A percentile compares a stretch with the other conserved stretches of the same genome.
phyloP scores from a whole-genome alignment of 768 basidiomycete genomes.

The Pholiota molesta region DNA sequence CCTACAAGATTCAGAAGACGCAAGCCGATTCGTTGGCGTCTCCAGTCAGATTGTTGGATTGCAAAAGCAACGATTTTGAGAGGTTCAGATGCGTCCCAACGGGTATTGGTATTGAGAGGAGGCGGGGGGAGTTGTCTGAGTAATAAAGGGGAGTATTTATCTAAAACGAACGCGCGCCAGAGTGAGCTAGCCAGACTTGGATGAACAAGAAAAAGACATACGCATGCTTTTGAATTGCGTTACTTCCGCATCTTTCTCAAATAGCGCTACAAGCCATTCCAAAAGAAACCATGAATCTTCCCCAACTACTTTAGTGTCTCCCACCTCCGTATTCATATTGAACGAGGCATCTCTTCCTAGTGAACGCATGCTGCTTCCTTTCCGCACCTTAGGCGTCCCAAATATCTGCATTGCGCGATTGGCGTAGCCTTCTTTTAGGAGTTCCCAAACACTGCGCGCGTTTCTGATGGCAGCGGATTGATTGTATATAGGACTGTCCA shows the following conservation, averaged over 20 bases:
- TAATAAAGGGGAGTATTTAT: constrained; percentile 51
- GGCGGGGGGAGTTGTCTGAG: constrained; percentile 62
- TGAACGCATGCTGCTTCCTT: constrained; percentile 32
- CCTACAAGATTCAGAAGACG: constrained; percentile 26
- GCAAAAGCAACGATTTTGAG: constrained; percentile 26
- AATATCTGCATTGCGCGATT: constrained; percentile 33
- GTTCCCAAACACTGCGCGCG: constrained; percentile 62
- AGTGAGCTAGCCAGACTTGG: not conserved
- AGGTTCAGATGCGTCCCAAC: constrained; percentile 51
- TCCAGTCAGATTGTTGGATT: constrained; percentile 23
- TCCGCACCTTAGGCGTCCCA: constrained; percentile 32
- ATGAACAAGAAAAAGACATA: constrained; percentile 21
- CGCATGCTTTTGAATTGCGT: constrained; percentile 37
- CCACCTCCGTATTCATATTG: constrained; percentile 9
- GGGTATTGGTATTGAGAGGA: constrained; percentile 44
- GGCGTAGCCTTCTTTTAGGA: constrained; percentile 58
- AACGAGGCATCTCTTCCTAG: constrained; percentile 22
- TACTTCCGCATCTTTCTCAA: constrained; percentile 65
- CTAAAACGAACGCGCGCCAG: constrained; percentile 6
- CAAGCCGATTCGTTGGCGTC: constrained; percentile 13
- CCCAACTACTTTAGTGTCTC: constrained; percentile 45
- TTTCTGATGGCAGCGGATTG: constrained; percentile 56
- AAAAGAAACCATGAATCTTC: constrained; percentile 72
- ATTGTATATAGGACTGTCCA: constrained; percentile 60
- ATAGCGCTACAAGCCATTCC: constrained; percentile 68